These are phyloP conservation scores for Gnomoniopsis smithogilvyi DNA, from an alignment of 2,329 filamentous ascomycete species.

Conservation along the genomic window DNA sequence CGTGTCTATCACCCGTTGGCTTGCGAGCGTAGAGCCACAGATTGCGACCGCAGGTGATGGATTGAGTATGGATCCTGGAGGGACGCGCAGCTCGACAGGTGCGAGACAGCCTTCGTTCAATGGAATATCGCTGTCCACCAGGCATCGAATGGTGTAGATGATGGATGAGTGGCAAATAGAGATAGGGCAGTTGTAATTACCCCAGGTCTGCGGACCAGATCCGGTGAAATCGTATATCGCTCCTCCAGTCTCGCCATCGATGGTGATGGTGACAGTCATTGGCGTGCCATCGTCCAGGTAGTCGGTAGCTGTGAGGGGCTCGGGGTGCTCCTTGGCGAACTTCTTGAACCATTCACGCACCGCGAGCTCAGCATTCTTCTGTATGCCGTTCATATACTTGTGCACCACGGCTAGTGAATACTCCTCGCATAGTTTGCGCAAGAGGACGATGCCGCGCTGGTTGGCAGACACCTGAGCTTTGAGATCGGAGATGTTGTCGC, in stretches of 20 bases:
- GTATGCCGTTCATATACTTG: constrained; percentile 38
- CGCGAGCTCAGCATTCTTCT: constrained; percentile 36
- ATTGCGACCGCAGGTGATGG: constrained; percentile 26
- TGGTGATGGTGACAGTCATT: constrained; percentile 28
- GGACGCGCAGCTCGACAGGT: constrained; percentile 29
- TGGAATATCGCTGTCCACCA: constrained; percentile 32
- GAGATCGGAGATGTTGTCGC: constrained; percentile 41
- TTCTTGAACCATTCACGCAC: constrained; percentile 28
- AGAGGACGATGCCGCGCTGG: constrained; percentile 33
- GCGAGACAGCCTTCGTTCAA: constrained; percentile 34
- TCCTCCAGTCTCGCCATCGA: constrained; percentile 25
- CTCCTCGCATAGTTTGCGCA: constrained; percentile 32
- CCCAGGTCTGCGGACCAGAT: constrained; percentile 30
- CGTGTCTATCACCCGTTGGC: constrained; percentile 17
- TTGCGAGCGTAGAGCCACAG: constrained; percentile 14
- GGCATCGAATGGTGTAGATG: constrained; percentile 33
- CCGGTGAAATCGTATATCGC: constrained; percentile 33
- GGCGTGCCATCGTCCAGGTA: constrained; percentile 35
- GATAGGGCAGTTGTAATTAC: constrained; percentile 34
- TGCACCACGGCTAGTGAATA: constrained; percentile 31
- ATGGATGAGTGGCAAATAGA: constrained; percentile 35
- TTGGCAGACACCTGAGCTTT: constrained; percentile 43
- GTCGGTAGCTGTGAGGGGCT: constrained; percentile 27
- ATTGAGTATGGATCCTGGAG: constrained; percentile 31
- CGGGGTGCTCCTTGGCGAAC: constrained; percentile 42